Base-by-base conservation (phyloP, 768 basidiomycete genomes). In the Phylloporus sp. region DNA sequence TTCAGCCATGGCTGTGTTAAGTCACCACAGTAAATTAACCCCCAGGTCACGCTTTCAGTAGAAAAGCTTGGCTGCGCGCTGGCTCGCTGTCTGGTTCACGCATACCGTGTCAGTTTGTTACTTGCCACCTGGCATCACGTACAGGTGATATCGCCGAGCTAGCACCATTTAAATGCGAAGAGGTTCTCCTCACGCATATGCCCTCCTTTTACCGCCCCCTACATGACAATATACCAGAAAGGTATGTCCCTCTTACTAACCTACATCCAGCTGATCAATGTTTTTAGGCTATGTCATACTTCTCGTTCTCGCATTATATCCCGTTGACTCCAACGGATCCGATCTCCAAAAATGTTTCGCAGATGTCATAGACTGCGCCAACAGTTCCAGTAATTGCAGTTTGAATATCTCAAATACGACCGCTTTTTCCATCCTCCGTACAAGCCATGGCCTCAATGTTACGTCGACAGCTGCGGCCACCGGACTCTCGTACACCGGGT, bases 401-500 rank as follows among this genome's bases (percentile, higher is more conserved):
- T 53, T 43, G 26, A 41, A 47, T 12, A 56, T 55, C 2, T 38
- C 52, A 3, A 49, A 51, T 18, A 22, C 36, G 18, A 20, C 41
- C 22, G 56, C 66, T 5, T 29, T 68, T 7, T 56, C 53, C 5
- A 10, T 58, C 1, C 57, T 61, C 16, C 49, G 45, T 16, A 56
- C 49, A 2, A 63, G 61, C 26, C 3, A 36, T 1, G 61, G 61
- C 2, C 1, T 12, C 11, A 12, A 6, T 1, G 18, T 54, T 5
- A 42, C 0, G 9, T n/a, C n/a, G 8, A 18, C 24, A 2, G 46
- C 29, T 0, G 10, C 2, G 0, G 55, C 56, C 9, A 58, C 60
- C 12, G 56, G 50, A 0, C 39, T 66, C n/a, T 52, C 49, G 4
- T 56, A 50, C 2, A 0, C 2, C 10, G 45, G 51, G 4, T 66